A percentile compares a stretch with the other conserved stretches of the same genome.
Conservation (phyloP, 2,329 filamentous ascomycete species). For the Orbilia javanica region DNA sequence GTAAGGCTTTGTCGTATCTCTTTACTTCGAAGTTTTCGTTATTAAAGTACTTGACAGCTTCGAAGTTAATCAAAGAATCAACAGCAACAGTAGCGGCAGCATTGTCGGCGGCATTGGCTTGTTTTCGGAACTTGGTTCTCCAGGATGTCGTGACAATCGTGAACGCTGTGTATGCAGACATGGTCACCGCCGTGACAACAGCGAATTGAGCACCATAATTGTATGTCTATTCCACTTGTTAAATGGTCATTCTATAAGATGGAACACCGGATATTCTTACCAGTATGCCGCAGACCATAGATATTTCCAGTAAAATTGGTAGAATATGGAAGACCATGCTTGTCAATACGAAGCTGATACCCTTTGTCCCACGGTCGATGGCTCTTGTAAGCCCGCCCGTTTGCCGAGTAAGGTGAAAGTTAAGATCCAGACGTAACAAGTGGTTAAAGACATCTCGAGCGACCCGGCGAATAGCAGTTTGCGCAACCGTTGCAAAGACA, state of each 20-base stretch:
- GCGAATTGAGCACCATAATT: slow-evolving; percentile 95
- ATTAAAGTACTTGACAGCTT: slow-evolving; percentile 99
- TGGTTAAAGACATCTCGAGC: slow-evolving; percentile 94
- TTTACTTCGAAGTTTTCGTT: slow-evolving; percentile 95
- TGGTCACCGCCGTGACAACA: slow-evolving; percentile 87
- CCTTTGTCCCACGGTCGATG: slow-evolving; percentile 96
- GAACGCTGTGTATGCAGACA: slow-evolving; percentile 95
- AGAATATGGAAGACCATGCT: slow-evolving; percentile 99
- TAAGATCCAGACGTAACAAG: slow-evolving; percentile 85
- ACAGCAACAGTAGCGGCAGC: slow-evolving; percentile 94
- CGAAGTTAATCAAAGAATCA: slow-evolving; percentile 97
- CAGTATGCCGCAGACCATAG: slow-evolving; percentile 93
- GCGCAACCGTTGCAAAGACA: slow-evolving; percentile 94
- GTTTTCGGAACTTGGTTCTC: slow-evolving; percentile 94
- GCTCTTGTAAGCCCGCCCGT: slow-evolving; percentile 93
- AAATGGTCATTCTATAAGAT: not conserved
- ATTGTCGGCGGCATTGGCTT: slow-evolving; percentile 96
- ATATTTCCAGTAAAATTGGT: slow-evolving; percentile 92
- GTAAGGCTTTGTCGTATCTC: slow-evolving; percentile 87
- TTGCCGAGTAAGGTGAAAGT: slow-evolving; percentile 93
- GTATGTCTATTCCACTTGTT: slow-evolving; percentile 73
- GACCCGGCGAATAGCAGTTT: slow-evolving; percentile 93
- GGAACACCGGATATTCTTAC: slow-evolving; percentile 64
- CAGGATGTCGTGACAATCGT: slow-evolving; percentile 96
- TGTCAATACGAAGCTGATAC: slow-evolving; percentile 94